phyloP scores from a whole-genome alignment of 352 stramenopile genomes.

The Phytophthora hibernalis region DNA sequence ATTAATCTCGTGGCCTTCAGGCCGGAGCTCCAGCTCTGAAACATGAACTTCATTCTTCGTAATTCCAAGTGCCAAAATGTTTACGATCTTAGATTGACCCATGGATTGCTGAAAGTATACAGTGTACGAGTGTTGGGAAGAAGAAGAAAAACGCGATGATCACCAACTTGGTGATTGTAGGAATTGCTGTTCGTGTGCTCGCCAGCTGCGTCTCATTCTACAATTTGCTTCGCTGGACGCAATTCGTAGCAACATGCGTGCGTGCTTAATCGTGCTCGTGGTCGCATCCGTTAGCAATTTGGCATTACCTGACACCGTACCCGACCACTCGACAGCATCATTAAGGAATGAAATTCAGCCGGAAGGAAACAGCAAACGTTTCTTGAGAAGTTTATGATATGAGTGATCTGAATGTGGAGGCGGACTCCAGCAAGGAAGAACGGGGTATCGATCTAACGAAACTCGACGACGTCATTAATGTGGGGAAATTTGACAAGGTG shows the following conservation, averaged over 20 bases:
- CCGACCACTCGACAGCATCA: neutral
- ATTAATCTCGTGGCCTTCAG: no score
- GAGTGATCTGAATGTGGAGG: neutral
- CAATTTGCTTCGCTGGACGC: neutral
- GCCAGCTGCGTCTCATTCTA: neutral
- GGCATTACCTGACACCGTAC: neutral
- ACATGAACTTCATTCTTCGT: no score
- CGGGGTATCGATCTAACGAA: neutral
- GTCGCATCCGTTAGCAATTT: neutral
- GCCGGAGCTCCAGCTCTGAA: no score
- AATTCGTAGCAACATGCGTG: neutral
- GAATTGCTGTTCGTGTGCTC: neutral
- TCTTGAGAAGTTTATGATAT: conserved; percentile 4
- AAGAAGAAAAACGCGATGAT: no score
- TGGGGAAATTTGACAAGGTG: conserved; percentile 1
- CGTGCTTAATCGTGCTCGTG: neutral
- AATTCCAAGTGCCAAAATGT: no score
- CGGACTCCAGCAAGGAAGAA: conserved; percentile 6
- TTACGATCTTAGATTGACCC: no score
- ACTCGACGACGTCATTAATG: conserved; percentile 8
- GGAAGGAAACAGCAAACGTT: neutral
- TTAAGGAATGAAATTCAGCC: neutral
- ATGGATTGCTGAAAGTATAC: no score
- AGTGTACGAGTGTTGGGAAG: no score
- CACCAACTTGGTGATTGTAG: no score